Conservation (phyloP, 2,329 filamentous ascomycete species). For the Fusarium nurragi region DNA sequence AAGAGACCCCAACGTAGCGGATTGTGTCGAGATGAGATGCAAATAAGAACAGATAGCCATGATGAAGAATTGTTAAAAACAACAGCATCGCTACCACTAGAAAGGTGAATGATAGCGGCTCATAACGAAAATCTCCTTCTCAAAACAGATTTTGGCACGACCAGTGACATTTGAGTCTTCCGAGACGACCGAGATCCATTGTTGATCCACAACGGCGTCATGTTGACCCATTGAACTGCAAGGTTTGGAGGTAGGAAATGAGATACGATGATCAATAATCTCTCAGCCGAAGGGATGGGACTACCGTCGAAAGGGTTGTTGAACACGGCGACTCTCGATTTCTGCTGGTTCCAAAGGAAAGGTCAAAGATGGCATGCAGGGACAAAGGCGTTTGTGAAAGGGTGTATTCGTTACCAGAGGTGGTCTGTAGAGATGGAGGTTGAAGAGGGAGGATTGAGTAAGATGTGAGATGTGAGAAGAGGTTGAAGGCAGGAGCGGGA, state of each 20-base stretch:
- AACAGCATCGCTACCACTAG: background rate
- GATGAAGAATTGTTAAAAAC: background rate
- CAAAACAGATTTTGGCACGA: background rate
- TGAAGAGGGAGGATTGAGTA: background rate
- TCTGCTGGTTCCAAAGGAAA: background rate
- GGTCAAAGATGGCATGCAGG: background rate
- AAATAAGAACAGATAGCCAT: constrained; percentile 13
- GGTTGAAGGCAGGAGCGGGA: constrained; percentile 2
- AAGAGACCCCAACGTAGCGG: background rate
- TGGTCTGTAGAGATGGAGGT: background rate
- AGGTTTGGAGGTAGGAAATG: constrained; percentile 19
- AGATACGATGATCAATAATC: background rate
- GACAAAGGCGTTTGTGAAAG: too few relatives aligned
- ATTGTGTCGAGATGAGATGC: background rate
- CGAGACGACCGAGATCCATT: constrained; percentile 32
- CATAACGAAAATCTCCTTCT: background rate
- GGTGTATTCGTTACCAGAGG: too few relatives aligned
- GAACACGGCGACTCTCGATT: background rate
- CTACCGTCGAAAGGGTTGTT: background rate
- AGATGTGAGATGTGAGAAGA: background rate
- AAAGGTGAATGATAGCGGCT: background rate
- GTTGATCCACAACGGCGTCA: constrained; percentile 36
- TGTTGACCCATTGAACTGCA: constrained; percentile 32
- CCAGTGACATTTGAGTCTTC: constrained; percentile 12
- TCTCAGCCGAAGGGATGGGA: background rate